Conservation (phyloP, 768 basidiomycete genomes). For the Tylopilus plumbeoviolaceoides region DNA sequence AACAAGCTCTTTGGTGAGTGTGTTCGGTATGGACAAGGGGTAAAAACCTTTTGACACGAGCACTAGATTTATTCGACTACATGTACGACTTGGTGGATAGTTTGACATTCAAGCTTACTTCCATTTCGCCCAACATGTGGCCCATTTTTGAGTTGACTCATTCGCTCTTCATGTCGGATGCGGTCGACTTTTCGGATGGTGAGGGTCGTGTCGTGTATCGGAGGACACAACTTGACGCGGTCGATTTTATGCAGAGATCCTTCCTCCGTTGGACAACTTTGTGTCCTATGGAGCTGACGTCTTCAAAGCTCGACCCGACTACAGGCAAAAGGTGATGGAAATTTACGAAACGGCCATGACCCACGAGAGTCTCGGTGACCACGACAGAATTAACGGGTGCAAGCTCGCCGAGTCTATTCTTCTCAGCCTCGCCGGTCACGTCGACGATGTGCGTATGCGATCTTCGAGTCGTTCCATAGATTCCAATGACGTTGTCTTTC, state of each 20-base stretch:
- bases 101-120: slow-evolving; percentile 74
- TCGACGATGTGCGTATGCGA: slow-evolving; percentile 63
- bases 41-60: neutral
- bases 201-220: slow-evolving; percentile 4
- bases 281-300: slow-evolving; percentile 77
- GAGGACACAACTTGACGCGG: neutral
- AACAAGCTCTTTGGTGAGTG: slow-evolving; percentile 68
- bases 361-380: slow-evolving; percentile 72
- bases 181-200: slow-evolving; percentile 87
- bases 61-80: slow-evolving; percentile 77
- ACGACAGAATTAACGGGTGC: slow-evolving; percentile 79
- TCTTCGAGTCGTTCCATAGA: neutral
- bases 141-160: slow-evolving; percentile 81
- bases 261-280: slow-evolving; percentile 85
- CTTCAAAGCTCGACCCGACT: slow-evolving; percentile 69
- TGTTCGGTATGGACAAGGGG: neutral
- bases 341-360: slow-evolving; percentile 76
- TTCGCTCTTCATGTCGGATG: slow-evolving; percentile 76
- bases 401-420: slow-evolving; percentile 81
- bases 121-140: slow-evolving; percentile 83
- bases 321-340: slow-evolving; percentile 76
- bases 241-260: slow-evolving; percentile 60
- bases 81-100: slow-evolving; percentile 84
- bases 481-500: neutral
- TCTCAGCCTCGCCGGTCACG: slow-evolving; percentile 69